These are phyloP conservation scores for Lenwebbia sp. DNA, from an alignment of 345 rosid species.

Conservation along the genomic window DNA sequence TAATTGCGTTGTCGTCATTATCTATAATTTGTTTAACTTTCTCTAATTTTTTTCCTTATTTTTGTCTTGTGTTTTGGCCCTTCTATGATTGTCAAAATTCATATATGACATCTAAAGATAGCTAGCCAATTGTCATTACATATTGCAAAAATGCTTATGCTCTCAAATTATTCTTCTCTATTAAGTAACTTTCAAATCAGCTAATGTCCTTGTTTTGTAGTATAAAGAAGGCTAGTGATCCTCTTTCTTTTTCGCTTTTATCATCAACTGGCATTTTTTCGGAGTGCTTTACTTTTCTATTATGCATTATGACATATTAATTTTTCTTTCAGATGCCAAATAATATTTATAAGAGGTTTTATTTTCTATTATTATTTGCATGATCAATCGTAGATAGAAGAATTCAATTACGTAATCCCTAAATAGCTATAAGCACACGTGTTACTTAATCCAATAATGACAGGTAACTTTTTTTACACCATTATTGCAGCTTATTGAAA, in stretches of 20 bases:
- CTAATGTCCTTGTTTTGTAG: not conserved
- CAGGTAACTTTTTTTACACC: not conserved
- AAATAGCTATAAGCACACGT: not conserved
- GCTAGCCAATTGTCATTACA: not conserved
- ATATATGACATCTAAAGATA: not conserved
- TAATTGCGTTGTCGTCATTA: too few relatives aligned
- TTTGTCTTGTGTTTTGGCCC: too few relatives aligned
- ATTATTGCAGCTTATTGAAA: not conserved
- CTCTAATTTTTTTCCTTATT: not conserved
- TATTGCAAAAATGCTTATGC: not conserved
- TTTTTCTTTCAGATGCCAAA: not conserved
- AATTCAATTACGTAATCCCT: not conserved
- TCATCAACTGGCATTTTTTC: not conserved
- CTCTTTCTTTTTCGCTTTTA: not conserved
- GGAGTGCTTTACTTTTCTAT: not conserved
- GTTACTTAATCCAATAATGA: not conserved
- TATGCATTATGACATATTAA: not conserved
- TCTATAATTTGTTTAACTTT: too few relatives aligned
- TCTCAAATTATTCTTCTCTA: not conserved
- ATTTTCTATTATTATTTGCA: not conserved
- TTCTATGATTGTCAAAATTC: not conserved
- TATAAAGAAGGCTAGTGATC: not conserved
- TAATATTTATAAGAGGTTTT: not conserved
- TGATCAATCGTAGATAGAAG: not conserved
- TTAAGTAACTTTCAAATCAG: not conserved